phyloP scores from a whole-genome alignment of 2,329 filamentous ascomycete genomes.

The Colletotrichum tropicicola region DNA sequence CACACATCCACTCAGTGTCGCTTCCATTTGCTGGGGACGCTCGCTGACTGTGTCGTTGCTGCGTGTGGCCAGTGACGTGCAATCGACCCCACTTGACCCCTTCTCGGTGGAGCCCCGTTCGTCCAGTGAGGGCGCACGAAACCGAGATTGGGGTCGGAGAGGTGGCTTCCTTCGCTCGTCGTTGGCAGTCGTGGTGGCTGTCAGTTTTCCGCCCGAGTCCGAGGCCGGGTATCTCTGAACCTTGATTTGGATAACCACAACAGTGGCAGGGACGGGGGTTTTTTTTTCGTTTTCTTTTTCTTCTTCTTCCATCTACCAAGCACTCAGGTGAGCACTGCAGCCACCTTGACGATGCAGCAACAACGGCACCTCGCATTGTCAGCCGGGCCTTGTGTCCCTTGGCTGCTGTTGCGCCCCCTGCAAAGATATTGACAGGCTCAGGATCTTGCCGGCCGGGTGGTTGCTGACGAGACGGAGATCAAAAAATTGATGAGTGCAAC shows the following conservation, averaged over 20 bases:
- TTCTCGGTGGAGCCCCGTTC: background rate
- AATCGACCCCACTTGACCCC: background rate
- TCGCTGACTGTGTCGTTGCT: background rate
- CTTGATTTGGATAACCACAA: too few species aligned
- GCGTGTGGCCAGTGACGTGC: background rate
- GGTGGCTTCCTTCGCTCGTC: background rate
- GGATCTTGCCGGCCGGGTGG: constrained; percentile 6
- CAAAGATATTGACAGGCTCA: background rate
- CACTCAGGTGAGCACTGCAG: too few species aligned
- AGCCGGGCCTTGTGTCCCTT: background rate
- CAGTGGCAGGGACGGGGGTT: too few species aligned
- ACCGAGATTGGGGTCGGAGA: background rate
- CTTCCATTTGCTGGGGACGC: background rate
- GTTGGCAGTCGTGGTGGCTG: background rate
- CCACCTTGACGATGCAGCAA: too few species aligned
- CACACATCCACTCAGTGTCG: background rate
- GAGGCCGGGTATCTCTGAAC: too few species aligned
- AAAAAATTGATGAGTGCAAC: constrained; percentile 2
- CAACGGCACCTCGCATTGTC: background rate
- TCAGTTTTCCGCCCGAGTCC: background rate
- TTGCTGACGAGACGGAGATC: constrained; percentile 7
- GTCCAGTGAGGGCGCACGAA: background rate
- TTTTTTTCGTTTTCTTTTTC: too few species aligned
- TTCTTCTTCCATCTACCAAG: too few species aligned
- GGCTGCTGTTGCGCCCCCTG: background rate